Evolutionary conservation across 129 eudicot species (phyloP), one percentile per base, ranked within the genome.

Genomic region (Flaveria brownii): DNA sequence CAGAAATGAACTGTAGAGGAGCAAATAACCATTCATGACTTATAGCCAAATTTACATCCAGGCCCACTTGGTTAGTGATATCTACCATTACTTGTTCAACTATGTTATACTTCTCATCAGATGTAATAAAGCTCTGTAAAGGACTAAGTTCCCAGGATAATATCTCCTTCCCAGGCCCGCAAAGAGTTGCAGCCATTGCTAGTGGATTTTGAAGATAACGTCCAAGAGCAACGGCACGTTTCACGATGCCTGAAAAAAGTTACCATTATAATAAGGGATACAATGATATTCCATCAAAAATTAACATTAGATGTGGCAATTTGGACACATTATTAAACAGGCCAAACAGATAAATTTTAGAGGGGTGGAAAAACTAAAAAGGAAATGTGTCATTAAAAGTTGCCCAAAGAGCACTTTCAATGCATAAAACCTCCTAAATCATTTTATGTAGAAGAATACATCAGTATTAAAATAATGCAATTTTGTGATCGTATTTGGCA

Each of bases 21-120:
- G 98, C 83, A 78, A 93, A 93, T 70, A 90, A 74, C 98, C 98
- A 93, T 79, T 93, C 98, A 75, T 93, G 98, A 73, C 83, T 85
- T 59, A 86, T 77, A 23, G 98, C 98, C 77, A 87, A 74, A 85
- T 93, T 93, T 45, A 93, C 66, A 77, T 93, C 98, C 41, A 93
- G 85, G 72, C 98, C 97, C 17, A 93, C 97, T 83, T 90, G 98
- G 80, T 93, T 93, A 18, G 94, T 90, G 56, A 84, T 90, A 80
- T 93, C 97, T 25, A 93, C 97, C 97, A 93, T 88, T 33, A 93
- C 84, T 82, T 93, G 95, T 82, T 93, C 96, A 72, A 90, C 68
- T 85, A 93, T 85, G 70, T 59, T 86, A 72, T 93, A 93, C 76
- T 93, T 93, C 76, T 93, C 98, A 78, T 93, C 91, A 73, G 97